phyloP scores from a whole-genome alignment of 495 filamentous ascomycete genomes.

The Bacidia rubella region DNA sequence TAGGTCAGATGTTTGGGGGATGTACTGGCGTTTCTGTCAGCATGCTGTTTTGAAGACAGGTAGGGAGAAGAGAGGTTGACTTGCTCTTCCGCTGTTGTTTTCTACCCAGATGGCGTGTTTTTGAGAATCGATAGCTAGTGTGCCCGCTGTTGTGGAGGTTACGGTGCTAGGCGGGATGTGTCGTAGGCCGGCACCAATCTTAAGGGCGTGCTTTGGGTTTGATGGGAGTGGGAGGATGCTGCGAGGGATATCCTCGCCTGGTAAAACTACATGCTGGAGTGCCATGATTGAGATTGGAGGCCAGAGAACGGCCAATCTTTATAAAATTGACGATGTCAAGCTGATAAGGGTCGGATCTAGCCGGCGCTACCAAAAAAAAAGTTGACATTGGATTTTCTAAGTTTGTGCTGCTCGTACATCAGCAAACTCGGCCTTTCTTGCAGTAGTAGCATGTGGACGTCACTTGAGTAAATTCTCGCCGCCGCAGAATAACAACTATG shows the following conservation, averaged over 20 bases:
- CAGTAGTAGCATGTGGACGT: no score
- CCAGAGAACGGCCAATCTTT: background rate
- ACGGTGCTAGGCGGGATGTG: slow-evolving; percentile 59
- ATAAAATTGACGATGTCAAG: background rate
- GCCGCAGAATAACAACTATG: no score
- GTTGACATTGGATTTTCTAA: background rate
- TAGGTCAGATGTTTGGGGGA: slow-evolving; percentile 61
- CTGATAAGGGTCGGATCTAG: slow-evolving; percentile 12
- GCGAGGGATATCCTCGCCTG: slow-evolving; percentile 60
- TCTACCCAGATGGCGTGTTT: slow-evolving; percentile 76
- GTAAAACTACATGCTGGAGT: slow-evolving; percentile 50
- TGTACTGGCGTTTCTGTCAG: slow-evolving; percentile 48
- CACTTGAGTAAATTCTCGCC: no score
- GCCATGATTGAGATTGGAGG: slow-evolving; percentile 24
- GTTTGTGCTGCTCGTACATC: background rate
- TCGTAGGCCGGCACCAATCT: slow-evolving; percentile 72
- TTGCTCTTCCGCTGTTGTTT: slow-evolving; percentile 49
- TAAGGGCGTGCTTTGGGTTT: slow-evolving; percentile 53
- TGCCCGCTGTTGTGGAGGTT: slow-evolving; percentile 63
- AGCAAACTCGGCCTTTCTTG: no score
- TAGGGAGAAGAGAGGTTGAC: slow-evolving; percentile 8
- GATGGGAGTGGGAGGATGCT: slow-evolving; percentile 44
- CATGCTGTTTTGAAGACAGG: slow-evolving; percentile 17
- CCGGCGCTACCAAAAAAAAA: slow-evolving; percentile 11
- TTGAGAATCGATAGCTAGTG: slow-evolving; percentile 56